Evolutionary conservation across 78 protist species (phyloP).

Genomic region (slime mould (Dictyostelium discoideum)): DNA sequence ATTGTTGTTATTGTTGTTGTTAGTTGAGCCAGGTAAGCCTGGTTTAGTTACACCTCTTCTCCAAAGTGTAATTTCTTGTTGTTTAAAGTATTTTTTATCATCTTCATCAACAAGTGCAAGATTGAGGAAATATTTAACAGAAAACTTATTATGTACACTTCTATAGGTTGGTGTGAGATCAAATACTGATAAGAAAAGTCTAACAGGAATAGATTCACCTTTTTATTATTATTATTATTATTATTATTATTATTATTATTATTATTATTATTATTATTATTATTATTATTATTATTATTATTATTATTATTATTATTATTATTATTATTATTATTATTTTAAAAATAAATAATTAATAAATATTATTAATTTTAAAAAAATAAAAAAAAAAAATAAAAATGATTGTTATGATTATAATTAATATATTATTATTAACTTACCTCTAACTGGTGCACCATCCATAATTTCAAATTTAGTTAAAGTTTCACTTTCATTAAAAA

Average conservation of each 20-base stretch:
- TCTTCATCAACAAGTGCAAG: constrained; percentile 93
- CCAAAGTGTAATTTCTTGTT: constrained; percentile 89
- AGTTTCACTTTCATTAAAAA: constrained; percentile 91
- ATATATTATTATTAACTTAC: constrained; percentile 9
- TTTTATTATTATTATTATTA: constrained; percentile 15
- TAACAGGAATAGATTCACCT: constrained; percentile 96
- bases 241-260: not conserved
- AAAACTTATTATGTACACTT: constrained; percentile 93
- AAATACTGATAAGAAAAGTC: constrained; percentile 94
- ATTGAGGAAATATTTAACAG: constrained; percentile 93
- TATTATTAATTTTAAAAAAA: too few species aligned
- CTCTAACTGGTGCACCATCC: constrained; percentile 98
- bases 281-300: not conserved
- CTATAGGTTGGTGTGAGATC: constrained; percentile 97
- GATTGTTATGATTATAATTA: too few species aligned
- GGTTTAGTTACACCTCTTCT: constrained; percentile 73
- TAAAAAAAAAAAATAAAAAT: too few species aligned
- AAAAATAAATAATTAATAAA: not conserved
- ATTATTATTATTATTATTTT: not conserved
- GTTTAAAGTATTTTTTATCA: constrained; percentile 87
- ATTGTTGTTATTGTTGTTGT: not conserved
- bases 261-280: not conserved
- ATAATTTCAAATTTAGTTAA: constrained; percentile 98
- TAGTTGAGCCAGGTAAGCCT: not conserved
- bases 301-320: too few species aligned